A percentile compares a stretch with the other conserved stretches of the same genome.
phyloP scores from a whole-genome alignment of 2,329 filamentous ascomycete genomes.

The Xylaria sp. region DNA sequence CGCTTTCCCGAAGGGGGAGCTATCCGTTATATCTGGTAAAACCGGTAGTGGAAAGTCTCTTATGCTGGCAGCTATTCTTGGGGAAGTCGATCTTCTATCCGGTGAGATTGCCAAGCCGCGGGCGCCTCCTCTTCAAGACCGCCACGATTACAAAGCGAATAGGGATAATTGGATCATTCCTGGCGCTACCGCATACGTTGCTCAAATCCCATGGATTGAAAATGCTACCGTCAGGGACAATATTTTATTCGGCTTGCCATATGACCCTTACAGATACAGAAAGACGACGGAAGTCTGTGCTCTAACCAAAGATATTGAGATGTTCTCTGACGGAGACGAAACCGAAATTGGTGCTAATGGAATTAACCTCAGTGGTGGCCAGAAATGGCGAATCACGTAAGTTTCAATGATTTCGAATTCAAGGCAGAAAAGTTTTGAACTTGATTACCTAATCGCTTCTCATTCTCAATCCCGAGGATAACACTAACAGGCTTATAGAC shows the following conservation, averaged over 20 bases:
- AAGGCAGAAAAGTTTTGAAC: not conserved
- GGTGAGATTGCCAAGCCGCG: constrained; percentile 64
- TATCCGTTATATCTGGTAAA: constrained; percentile 77
- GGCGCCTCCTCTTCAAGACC: constrained; percentile 56
- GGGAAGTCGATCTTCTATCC: constrained; percentile 72
- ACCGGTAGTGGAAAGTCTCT: constrained; percentile 81
- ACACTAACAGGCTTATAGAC: constrained; percentile 39
- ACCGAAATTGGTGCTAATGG: constrained; percentile 87
- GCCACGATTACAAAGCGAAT: constrained; percentile 68
- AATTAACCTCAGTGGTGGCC: constrained; percentile 82
- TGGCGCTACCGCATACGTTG: constrained; percentile 73
- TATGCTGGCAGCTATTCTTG: constrained; percentile 73
- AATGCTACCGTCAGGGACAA: constrained; percentile 81
- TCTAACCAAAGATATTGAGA: constrained; percentile 75
- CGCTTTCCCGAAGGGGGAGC: constrained; percentile 68
- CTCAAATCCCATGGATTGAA: constrained; percentile 85
- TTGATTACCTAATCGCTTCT: too few relatives aligned
- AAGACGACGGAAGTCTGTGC: constrained; percentile 76
- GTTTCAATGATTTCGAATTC: constrained; percentile 6
- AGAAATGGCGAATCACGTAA: constrained; percentile 77
- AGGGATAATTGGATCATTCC: constrained; percentile 71
- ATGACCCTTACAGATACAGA: constrained; percentile 70
- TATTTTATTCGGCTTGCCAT: constrained; percentile 76
- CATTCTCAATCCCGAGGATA: not conserved
- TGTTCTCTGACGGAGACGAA: constrained; percentile 75